Percentiles rank a stretch among this genome's conserved stretches.
These are phyloP conservation scores for Carex cristatella DNA, from an alignment of 176 grass and related monocot genomes.

Conservation along the genomic window DNA sequence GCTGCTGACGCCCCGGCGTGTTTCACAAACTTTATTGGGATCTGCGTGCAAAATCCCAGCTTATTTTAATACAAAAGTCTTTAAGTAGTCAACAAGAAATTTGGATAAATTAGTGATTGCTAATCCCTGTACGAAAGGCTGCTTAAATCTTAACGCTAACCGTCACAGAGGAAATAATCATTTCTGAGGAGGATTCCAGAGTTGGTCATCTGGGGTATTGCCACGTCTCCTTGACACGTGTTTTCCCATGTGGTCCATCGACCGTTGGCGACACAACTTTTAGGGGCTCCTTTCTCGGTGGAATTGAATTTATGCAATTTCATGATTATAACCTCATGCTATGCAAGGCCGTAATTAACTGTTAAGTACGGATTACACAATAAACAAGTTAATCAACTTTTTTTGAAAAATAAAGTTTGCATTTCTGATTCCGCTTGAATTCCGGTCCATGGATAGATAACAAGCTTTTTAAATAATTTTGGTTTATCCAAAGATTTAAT, in stretches of 20 bases:
- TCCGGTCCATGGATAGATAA: too few species aligned
- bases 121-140: not conserved
- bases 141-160: not conserved
- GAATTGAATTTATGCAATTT: not conserved
- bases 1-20: not conserved
- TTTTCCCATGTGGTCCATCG: not conserved
- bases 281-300: not conserved
- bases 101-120: not conserved
- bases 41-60: not conserved
- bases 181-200: not conserved
- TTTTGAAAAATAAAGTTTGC: too few species aligned
- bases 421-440: too few species aligned
- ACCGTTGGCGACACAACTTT: not conserved
- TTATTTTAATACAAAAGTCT: not conserved
- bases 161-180: not conserved
- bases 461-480: too few species aligned
- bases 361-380: too few species aligned
- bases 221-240: conserved; percentile 15
- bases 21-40: not conserved
- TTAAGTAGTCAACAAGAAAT: not conserved
- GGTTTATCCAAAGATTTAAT: too few species aligned
- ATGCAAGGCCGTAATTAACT: not conserved
- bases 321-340: not conserved
- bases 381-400: not conserved
- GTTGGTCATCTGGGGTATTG: conserved; percentile 13